Percentiles rank a stretch among this genome's conserved stretches.
phyloP scores from a whole-genome alignment of 2,329 filamentous ascomycete species.

The Ophiocordyceps camponoti-saundersi region DNA sequence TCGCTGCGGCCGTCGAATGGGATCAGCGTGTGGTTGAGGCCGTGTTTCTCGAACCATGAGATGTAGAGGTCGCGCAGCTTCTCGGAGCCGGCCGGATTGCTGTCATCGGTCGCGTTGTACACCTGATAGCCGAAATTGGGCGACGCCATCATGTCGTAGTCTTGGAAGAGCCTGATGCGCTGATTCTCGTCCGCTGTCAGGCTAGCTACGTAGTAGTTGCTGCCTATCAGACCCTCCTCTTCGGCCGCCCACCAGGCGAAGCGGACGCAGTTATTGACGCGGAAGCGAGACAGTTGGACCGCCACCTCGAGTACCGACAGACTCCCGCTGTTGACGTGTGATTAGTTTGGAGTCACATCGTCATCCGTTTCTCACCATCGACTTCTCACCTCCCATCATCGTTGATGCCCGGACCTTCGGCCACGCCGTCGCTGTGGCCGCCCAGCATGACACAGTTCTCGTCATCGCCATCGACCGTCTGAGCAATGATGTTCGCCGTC shows the following conservation, averaged over 20 bases:
- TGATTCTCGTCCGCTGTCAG: constrained; percentile 40
- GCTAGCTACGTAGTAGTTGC: constrained; percentile 39
- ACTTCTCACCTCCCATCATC: constrained; percentile 39
- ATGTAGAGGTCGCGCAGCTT: constrained; percentile 52
- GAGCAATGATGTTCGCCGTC: constrained; percentile 45
- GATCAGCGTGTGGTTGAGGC: constrained; percentile 50
- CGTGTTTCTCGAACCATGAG: constrained; percentile 45
- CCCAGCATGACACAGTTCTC: constrained; percentile 51
- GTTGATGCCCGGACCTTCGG: constrained; percentile 56
- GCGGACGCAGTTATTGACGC: constrained; percentile 46
- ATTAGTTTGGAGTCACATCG: too few species aligned
- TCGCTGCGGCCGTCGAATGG: constrained; percentile 67
- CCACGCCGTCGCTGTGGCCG: constrained; percentile 45
- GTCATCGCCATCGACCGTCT: constrained; percentile 40
- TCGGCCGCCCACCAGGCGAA: constrained; percentile 54
- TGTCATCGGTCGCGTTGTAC: constrained; percentile 55
- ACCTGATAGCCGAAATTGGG: constrained; percentile 51
- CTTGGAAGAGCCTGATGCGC: constrained; percentile 49
- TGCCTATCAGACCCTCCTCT: constrained; percentile 49
- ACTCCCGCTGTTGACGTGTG: constrained; percentile 30
- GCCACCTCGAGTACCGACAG: constrained; percentile 45
- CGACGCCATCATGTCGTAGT: constrained; percentile 54
- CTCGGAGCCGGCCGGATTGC: constrained; percentile 53
- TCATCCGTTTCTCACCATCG: too few species aligned
- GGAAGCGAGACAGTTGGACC: constrained; percentile 36